Evolutionary conservation across 2,329 filamentous ascomycete species (phyloP).

Genomic region (Thelonectria discophora): DNA sequence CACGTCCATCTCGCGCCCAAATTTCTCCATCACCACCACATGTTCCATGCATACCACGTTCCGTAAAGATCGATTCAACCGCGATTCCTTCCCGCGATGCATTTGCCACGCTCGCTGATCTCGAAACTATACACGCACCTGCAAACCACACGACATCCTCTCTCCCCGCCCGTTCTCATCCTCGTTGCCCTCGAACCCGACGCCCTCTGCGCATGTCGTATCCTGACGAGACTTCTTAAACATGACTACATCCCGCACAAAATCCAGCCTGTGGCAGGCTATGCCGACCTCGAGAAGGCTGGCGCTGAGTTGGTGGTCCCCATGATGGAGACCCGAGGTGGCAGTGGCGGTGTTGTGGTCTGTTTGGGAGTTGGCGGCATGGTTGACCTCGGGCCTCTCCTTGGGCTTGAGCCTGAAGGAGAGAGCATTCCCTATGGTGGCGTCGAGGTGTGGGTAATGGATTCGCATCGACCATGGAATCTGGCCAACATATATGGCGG

Average conservation of each 20-base stretch:
- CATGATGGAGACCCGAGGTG: conserved; percentile 86
- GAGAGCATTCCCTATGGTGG: conserved; percentile 76
- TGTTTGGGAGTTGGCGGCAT: conserved; percentile 93
- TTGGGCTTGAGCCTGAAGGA: conserved; percentile 74
- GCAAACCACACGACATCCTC: conserved; percentile 84
- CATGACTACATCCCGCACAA: conserved; percentile 98
- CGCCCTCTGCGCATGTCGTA: conserved; percentile 93
- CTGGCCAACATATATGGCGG: conserved; percentile 91
- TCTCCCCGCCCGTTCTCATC: conserved; percentile 88
- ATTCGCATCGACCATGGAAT: conserved; percentile 94
- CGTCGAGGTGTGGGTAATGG: conserved; percentile 96
- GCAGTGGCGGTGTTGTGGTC: conserved; percentile 86
- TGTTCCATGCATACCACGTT: conserved; percentile 41
- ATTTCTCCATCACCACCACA: conserved; percentile 27
- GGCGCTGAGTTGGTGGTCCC: conserved; percentile 82
- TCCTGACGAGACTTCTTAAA: conserved; percentile 91
- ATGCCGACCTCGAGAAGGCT: conserved; percentile 84
- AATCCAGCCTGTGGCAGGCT: conserved; percentile 93
- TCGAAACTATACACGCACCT: conserved; percentile 93
- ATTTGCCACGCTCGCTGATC: conserved; percentile 89
- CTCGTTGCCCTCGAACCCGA: conserved; percentile 95
- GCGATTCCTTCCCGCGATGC: conserved; percentile 67
- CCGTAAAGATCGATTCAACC: conserved; percentile 31
- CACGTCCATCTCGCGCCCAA: conserved; percentile 26
- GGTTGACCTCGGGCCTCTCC: conserved; percentile 82